Conservation (phyloP, 2,329 filamentous ascomycete species). For the Colletotrichum salicis region DNA sequence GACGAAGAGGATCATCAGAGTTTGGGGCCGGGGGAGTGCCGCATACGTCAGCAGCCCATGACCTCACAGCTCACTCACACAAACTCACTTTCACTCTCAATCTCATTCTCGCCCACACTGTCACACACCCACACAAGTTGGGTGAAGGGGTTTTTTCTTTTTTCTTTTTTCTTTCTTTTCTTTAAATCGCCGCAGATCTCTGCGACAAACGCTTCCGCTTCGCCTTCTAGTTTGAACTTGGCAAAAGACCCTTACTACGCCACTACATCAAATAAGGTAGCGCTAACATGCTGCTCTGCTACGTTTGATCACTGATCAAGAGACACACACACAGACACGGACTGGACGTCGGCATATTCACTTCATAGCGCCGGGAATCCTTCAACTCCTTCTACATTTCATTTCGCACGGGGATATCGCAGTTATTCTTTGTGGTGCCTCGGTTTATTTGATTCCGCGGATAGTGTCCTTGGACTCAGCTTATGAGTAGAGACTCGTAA, state of each 20-base stretch:
- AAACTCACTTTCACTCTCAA: too few relatives aligned
- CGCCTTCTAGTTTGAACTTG: background rate
- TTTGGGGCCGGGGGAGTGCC: background rate
- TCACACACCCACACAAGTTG: too few relatives aligned
- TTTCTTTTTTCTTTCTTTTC: too few relatives aligned
- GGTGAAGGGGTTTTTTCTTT: background rate
- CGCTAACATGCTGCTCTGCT: too few relatives aligned
- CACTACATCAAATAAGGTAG: too few relatives aligned
- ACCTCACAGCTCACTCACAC: conserved; percentile 5
- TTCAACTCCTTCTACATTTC: background rate
- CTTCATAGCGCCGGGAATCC: background rate
- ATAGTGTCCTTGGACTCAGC: too few relatives aligned
- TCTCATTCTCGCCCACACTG: too few relatives aligned
- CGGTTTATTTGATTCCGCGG: too few relatives aligned
- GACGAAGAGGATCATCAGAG: conserved; percentile 14
- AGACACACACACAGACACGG: background rate
- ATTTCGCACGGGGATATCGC: too few relatives aligned
- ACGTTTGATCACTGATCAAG: background rate
- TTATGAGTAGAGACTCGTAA: too few relatives aligned
- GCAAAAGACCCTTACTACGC: background rate
- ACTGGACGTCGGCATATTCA: background rate
- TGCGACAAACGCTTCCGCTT: background rate
- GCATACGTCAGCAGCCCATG: conserved; percentile 10
- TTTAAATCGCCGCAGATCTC: background rate
- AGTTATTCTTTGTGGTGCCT: too few relatives aligned